Percentiles rank a stretch among this genome's conserved stretches.
Evolutionary conservation across 2,329 filamentous ascomycete genomes (phyloP).

Genomic region (Pseudocercospora vitis): DNA sequence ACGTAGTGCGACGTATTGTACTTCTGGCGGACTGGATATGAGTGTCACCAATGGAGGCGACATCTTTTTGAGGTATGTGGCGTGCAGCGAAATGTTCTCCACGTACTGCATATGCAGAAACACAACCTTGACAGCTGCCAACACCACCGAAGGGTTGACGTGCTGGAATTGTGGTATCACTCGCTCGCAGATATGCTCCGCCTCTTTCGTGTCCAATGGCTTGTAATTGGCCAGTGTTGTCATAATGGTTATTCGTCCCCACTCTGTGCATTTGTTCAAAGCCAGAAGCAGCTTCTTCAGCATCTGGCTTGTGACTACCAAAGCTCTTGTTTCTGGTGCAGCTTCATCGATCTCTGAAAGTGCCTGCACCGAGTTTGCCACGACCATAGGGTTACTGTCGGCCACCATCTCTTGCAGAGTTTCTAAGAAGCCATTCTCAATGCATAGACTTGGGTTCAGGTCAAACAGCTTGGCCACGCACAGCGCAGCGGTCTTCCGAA

Average conservation of each 20-base stretch:
- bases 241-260: slow-evolving; percentile 92
- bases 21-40: slow-evolving; percentile 91
- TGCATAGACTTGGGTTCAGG: slow-evolving; percentile 84
- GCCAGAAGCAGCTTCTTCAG: slow-evolving; percentile 96
- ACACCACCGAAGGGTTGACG: slow-evolving; percentile 92
- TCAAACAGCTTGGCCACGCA: slow-evolving; percentile 98
- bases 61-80: slow-evolving; percentile 97
- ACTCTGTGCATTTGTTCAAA: slow-evolving; percentile 96
- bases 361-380: slow-evolving; percentile 94
- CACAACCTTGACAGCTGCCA: slow-evolving; percentile 96
- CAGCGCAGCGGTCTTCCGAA: slow-evolving; percentile 95
- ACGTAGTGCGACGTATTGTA: slow-evolving; percentile 92
- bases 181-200: slow-evolving; percentile 96
- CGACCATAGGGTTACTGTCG: slow-evolving; percentile 98
- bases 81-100: slow-evolving; percentile 68
- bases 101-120: slow-evolving; percentile 93
- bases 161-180: slow-evolving; percentile 97
- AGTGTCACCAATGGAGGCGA: slow-evolving; percentile 93
- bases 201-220: slow-evolving; percentile 85
- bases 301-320: slow-evolving; percentile 76
- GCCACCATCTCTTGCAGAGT: slow-evolving; percentile 92
- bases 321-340: slow-evolving; percentile 83
- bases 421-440: slow-evolving; percentile 96
- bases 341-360: slow-evolving; percentile 88
- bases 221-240: slow-evolving; percentile 86